These are phyloP conservation scores for Ophioceras dolichostomum DNA, from an alignment of 2,329 filamentous ascomycete species.

Conservation along the genomic window DNA sequence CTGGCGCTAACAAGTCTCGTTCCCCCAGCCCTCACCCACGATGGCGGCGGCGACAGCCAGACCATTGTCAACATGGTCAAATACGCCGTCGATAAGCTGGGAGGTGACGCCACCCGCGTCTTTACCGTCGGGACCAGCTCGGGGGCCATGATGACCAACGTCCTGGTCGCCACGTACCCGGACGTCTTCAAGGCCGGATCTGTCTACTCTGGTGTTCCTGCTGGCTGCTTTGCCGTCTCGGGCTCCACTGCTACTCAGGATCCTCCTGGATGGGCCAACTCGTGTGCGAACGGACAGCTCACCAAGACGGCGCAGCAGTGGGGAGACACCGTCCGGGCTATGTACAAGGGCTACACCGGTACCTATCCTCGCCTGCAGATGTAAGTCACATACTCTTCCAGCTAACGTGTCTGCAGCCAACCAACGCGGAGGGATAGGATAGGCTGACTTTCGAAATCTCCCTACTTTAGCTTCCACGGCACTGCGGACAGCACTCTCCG, in stretches of 20 bases:
- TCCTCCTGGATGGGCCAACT: slow-evolving; percentile 31
- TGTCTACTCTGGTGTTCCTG: slow-evolving; percentile 39
- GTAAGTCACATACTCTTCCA: too few species aligned
- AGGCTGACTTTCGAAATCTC: too few species aligned
- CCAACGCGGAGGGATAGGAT: too few species aligned
- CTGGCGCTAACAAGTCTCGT: too few species aligned
- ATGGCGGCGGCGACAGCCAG: slow-evolving; percentile 32
- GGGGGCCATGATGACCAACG: slow-evolving; percentile 42
- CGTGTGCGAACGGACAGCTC: slow-evolving; percentile 36
- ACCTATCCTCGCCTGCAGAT: slow-evolving; percentile 24
- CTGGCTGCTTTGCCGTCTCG: slow-evolving; percentile 32
- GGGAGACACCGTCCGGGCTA: slow-evolving; percentile 21
- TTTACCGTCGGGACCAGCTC: slow-evolving; percentile 36
- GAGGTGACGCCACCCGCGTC: slow-evolving; percentile 30
- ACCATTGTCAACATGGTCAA: slow-evolving; percentile 40
- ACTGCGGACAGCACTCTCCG: slow-evolving; percentile 23
- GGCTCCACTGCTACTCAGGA: slow-evolving; percentile 11
- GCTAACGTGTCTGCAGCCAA: too few species aligned
- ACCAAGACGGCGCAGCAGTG: slow-evolving; percentile 23
- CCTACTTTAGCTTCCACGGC: slow-evolving; percentile 23
- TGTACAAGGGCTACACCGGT: slow-evolving; percentile 38
- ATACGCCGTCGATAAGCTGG: slow-evolving; percentile 33
- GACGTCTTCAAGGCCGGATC: slow-evolving; percentile 39
- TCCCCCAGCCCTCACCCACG: slow-evolving; percentile 36
- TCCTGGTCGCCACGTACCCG: slow-evolving; percentile 41